Base-by-base conservation (phyloP, 495 filamentous ascomycete species). In the Podospora pseudocomata region DNA sequence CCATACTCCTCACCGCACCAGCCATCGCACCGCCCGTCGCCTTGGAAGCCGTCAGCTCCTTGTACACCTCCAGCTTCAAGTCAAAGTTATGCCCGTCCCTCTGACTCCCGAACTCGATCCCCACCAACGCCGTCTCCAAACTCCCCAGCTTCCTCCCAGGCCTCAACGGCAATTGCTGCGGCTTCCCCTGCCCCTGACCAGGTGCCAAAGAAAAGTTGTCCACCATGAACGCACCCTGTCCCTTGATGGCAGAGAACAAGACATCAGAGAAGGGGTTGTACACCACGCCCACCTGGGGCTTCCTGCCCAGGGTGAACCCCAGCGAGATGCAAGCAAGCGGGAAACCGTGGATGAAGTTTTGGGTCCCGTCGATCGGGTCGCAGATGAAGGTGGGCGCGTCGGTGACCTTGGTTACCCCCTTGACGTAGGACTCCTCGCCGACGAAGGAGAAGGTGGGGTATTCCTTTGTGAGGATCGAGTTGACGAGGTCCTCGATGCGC, bases 311-410 rank as follows among this genome's bases (percentile, higher is more conserved):
- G 49, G 87, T 85, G 71, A 97, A 87, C 39, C 91, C 93, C 15
- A 96, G 88, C 11, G 91, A 93, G 73, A 97, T 89, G 80, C 89
- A 92, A 68, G 92, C 90, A 72, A 89, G 85, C 16, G 92, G 91
- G 80, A 92, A 90, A 64, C 83, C 82, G 79, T 97, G 93, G 5
- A 96, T 86, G 73, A 97, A 96, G 81, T 97, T 97, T 60, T 88
- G 88, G 15, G 92, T 96, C 67, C 93, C 93, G 80, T 97, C 93
- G 73, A 96, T 93, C 55, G 93, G 93, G 80, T 97, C 93, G 67
- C 91, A 87, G 78, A 96, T 86, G 80, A 97, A 96, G 59, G 93
- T 97, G 1, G 93, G 93, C 1, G 80, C 83, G 53, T 83, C 73
- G 3, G 90, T 92, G 66, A 97, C 81, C 28, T 74, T 81, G 19